Evolutionary conservation across 2,329 filamentous ascomycete species (phyloP), one percentile per base, ranked within the genome.

Genomic region (Alternaria burnsii): DNA sequence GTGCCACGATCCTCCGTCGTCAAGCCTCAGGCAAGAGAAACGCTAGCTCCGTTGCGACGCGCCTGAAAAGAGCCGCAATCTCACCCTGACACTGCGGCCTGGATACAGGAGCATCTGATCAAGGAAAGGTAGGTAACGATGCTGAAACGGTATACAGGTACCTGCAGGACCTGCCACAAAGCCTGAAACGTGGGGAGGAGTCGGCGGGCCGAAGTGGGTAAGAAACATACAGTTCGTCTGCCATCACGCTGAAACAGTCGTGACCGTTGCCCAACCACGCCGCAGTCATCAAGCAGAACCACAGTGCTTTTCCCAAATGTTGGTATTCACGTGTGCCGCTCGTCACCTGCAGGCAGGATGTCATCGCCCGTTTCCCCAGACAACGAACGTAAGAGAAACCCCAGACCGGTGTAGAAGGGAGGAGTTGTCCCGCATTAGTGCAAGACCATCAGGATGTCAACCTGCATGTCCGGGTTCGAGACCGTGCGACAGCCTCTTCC

Each of bases 131-230:
- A 38, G 62, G 42, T 51, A 36, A 34, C 51, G 47, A 59, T n/a
- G 38, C 40, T 73, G 73, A 77, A 75, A 62, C 59, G 46, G 46
- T 62, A 52, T 36, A 54, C 52, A 71, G 62, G 71, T 72, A 72
- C 72, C 73, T 75, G 74, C 75, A 76, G 68, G 70, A 62, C 48
- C 58, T 67, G 70, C 57, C 59, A 60, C 64, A 52, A 62, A 46
- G 55, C 57, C 43, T 71, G 71, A 76, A 76, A 77, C 73, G 67
- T 43, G 55, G 62, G 58, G 44, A 55, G 57, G 28, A 54, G 46
- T 20, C 40, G 32, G 48, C 55, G 47, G 40, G 54, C 58, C 40
- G 55, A 50, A 59, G 48, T 20, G 36, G 38, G 52, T 38, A 48
- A 51, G 34, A 58, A 58, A 63, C 52, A 38, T 41, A 42, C 30